phyloP scores from a whole-genome alignment of 495 filamentous ascomycete species.

The Rhizodiscina lignyota region DNA sequence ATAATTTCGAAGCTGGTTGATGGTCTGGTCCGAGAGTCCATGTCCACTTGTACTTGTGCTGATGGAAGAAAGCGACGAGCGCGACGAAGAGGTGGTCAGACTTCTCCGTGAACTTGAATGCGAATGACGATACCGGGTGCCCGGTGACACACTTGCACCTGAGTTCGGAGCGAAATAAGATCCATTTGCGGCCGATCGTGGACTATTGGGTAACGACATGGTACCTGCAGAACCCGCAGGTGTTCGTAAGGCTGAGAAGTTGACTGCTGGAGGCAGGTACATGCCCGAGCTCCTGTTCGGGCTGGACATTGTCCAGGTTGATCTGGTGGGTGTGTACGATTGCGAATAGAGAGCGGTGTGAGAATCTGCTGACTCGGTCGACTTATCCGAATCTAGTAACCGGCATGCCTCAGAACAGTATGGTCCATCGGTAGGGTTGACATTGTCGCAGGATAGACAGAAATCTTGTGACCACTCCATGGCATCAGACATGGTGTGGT shows the following conservation, averaged over 20 bases:
- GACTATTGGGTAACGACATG: constrained; percentile 3
- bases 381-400: too few relatives aligned
- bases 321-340: not conserved
- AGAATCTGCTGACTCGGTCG: too few relatives aligned
- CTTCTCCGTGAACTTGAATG: constrained; percentile 16
- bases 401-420: constrained; percentile 94
- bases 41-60: not conserved
- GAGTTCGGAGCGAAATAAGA: not conserved
- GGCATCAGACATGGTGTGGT: constrained; percentile 11
- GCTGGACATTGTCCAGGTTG: constrained; percentile 1
- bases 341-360: constrained; percentile 36
- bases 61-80: constrained; percentile 69
- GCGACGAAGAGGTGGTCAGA: constrained; percentile 68
- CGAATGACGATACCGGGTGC: too few relatives aligned
- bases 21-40: constrained; percentile 58
- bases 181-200: constrained; percentile 6
- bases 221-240: constrained; percentile 5
- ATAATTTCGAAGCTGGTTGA: constrained; percentile 69
- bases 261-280: constrained; percentile 53
- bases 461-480: constrained; percentile 84
- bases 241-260: constrained; percentile 36
- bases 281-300: constrained; percentile 24
- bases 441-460: constrained; percentile 87
- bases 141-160: constrained; percentile 3
- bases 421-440: constrained; percentile 51